phyloP scores from a whole-genome alignment of 2,329 filamentous ascomycete species.

The Fusarium dimerum region DNA sequence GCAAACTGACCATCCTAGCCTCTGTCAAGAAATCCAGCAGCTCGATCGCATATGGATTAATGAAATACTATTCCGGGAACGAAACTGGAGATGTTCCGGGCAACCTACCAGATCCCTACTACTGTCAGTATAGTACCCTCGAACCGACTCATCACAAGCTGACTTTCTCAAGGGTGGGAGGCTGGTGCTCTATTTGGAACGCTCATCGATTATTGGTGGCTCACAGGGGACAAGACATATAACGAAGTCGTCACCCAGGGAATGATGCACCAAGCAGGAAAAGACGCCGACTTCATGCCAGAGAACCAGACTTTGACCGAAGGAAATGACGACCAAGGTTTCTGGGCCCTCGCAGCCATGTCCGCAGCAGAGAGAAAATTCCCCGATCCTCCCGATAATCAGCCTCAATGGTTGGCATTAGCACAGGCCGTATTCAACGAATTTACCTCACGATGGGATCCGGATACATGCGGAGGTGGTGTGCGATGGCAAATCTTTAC shows the following conservation, averaged over 20 bases:
- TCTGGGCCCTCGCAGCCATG: constrained; percentile 71
- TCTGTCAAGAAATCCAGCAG: background rate
- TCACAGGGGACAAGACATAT: constrained; percentile 64
- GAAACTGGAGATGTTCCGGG: constrained; percentile 52
- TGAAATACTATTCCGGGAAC: constrained; percentile 53
- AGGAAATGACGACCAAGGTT: constrained; percentile 70
- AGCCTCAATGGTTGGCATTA: constrained; percentile 63
- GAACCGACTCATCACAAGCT: constrained; percentile 68
- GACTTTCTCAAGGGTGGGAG: background rate
- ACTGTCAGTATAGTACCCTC: constrained; percentile 45
- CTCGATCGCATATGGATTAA: constrained; percentile 48
- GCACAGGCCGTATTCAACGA: constrained; percentile 57
- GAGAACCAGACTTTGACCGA: constrained; percentile 55
- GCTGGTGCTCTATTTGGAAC: constrained; percentile 65
- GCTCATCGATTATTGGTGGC: constrained; percentile 69
- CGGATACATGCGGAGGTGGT: constrained; percentile 65
- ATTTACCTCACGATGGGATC: constrained; percentile 50
- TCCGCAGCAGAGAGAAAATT: constrained; percentile 66
- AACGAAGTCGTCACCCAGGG: constrained; percentile 58
- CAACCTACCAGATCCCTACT: constrained; percentile 54
- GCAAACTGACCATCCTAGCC: background rate
- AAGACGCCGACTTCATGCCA: constrained; percentile 59
- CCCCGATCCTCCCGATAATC: constrained; percentile 52
- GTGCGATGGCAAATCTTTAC: constrained; percentile 75
- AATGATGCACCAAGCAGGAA: constrained; percentile 58